phyloP scores from a whole-genome alignment of 2,329 filamentous ascomycete species.

The Fusarium nurragi region DNA sequence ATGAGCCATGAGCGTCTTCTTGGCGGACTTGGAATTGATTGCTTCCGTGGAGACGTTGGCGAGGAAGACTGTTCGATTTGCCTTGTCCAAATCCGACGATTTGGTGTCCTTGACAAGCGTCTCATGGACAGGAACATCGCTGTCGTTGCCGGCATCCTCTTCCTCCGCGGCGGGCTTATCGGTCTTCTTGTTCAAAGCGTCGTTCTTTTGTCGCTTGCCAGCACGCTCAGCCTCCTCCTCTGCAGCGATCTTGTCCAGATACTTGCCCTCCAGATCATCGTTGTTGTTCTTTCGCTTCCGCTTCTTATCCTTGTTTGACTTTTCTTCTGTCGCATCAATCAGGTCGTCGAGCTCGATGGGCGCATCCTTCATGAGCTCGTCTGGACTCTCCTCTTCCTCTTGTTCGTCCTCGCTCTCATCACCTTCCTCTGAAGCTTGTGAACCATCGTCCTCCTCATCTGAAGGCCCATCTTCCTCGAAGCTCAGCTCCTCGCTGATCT shows the following conservation, averaged over 20 bases:
- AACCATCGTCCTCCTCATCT: conserved; percentile 40
- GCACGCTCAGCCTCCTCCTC: conserved; percentile 66
- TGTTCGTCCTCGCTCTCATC: conserved; percentile 41
- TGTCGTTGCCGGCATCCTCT: conserved; percentile 56
- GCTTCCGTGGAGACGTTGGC: conserved; percentile 88
- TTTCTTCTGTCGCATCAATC: conserved; percentile 48
- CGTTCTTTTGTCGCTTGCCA: conserved; percentile 64
- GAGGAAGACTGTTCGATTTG: conserved; percentile 88
- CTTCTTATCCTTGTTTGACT: conserved; percentile 62
- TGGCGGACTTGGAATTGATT: conserved; percentile 82
- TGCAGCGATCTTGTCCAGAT: conserved; percentile 72
- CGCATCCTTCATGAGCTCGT: conserved; percentile 49
- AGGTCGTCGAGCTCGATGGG: conserved; percentile 51
- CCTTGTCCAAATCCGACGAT: conserved; percentile 78
- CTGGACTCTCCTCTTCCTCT: conserved; percentile 49
- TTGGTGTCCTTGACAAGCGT: conserved; percentile 64
- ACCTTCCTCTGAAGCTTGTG: conserved; percentile 40
- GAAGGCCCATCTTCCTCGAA: conserved; percentile 46
- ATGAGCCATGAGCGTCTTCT: conserved; percentile 80
- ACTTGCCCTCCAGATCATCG: conserved; percentile 75
- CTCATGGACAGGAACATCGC: conserved; percentile 64
- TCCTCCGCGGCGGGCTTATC: conserved; percentile 54
- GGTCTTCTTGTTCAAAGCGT: conserved; percentile 41
- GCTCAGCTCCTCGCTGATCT: conserved; percentile 49
- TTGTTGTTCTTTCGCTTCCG: conserved; percentile 74